Base-by-base conservation (phyloP, 1,284 basidiomycete species). In the Volvariella surrecta region DNA sequence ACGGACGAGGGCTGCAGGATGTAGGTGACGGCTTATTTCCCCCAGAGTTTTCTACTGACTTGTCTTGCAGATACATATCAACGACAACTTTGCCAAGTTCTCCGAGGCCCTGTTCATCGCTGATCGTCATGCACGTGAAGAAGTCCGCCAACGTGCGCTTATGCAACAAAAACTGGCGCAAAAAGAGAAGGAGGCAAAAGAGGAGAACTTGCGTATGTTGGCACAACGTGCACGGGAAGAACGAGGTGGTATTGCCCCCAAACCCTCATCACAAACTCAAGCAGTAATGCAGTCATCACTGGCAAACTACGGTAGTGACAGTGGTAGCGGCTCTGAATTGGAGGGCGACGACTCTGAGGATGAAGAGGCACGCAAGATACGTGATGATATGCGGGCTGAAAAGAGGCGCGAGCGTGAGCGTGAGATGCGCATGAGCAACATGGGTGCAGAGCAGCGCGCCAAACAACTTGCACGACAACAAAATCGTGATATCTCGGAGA, bases 31-130 rank as follows among this genome's bases (percentile, higher is more conserved):
- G 11, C 11, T 22, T 43, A 24, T 24, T 37, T 34, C 9, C 39
- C 22, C 13, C 34, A 8, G 16, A 31, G n/a, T 19, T 38, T 22
- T 37, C 38, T 52, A 16, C 42, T 52, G 4, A 50, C 16, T 3
- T 13, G 18, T 24, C 40, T 39, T 42, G 8, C 54, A 93, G 90
- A 79, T 94, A 39, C 88, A 93, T 59, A 99, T 99, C 63, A 99
- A 99, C 58, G 96, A 99, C 64, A 94, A 95, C 64, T 99, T 99
- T 70, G 95, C 95, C 44, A 97, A 98, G 63, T 95, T 99, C 62
- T 95, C 95, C 2, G 95, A 99, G 68, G 82, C 96, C 1, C 71
- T 99, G 37, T 95, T 89, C 58, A 76, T 99, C 40, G 95, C 96
- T n/a, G 96, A 99, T 59, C 78, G 94, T 47, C 96, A 98, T 64